phyloP scores from a whole-genome alignment of 768 basidiomycete species.

The Psilocybe tampanensis region DNA sequence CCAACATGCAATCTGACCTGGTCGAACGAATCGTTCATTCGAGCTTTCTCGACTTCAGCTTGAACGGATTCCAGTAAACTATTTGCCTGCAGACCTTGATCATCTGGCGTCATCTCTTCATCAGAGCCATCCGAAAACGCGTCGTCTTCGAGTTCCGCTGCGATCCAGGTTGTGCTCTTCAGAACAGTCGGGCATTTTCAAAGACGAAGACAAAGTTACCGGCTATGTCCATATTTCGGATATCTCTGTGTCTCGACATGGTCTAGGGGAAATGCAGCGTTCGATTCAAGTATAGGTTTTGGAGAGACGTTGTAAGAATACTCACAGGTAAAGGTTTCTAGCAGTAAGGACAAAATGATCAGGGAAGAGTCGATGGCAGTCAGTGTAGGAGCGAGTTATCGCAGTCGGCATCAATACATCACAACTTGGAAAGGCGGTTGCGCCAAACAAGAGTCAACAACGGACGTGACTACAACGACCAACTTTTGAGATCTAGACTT shows the following conservation, averaged over 20 bases:
- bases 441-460: slow-evolving; percentile 19
- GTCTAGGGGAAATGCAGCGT: too few species aligned
- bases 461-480: neutral
- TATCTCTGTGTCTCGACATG: slow-evolving; percentile 95
- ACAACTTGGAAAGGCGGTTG: slow-evolving; percentile 4
- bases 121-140: slow-evolving; percentile 78
- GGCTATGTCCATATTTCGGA: slow-evolving; percentile 83
- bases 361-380: too few species aligned
- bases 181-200: neutral
- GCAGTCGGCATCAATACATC: neutral
- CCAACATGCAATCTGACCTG: slow-evolving; percentile 72
- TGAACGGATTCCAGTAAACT: slow-evolving; percentile 11
- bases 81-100: slow-evolving; percentile 58
- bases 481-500: neutral
- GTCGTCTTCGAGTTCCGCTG: slow-evolving; percentile 88
- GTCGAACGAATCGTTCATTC: slow-evolving; percentile 73
- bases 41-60: slow-evolving; percentile 39
- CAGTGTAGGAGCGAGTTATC: neutral
- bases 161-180: slow-evolving; percentile 7
- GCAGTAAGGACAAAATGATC: too few species aligned
- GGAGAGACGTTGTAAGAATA: too few species aligned
- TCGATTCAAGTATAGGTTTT: too few species aligned
- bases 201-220: slow-evolving; percentile 40
- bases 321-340: too few species aligned
- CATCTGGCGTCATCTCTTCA: slow-evolving; percentile 79